These are phyloP conservation scores for Rutstroemia sp. DNA, from an alignment of 2,329 filamentous ascomycete species.

Conservation along the genomic window DNA sequence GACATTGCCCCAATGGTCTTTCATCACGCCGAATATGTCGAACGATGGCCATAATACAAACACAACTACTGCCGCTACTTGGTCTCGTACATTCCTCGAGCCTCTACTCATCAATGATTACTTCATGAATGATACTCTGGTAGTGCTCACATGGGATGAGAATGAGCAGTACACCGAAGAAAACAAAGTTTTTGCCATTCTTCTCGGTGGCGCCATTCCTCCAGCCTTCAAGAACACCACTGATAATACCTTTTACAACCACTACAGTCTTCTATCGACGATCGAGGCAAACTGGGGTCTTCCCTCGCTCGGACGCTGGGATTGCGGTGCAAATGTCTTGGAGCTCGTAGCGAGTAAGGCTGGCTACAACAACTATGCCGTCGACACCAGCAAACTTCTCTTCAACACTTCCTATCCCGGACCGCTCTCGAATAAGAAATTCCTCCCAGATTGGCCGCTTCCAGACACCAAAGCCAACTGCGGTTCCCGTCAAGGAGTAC, in stretches of 20 bases:
- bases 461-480: conserved; percentile 18
- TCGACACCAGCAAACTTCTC: conserved; percentile 31
- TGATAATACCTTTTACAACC: conserved; percentile 41
- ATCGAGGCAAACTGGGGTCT: conserved; percentile 35
- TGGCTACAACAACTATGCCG: conserved; percentile 15
- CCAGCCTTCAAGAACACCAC: conserved; percentile 38
- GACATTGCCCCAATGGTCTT: conserved; percentile 55
- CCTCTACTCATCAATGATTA: conserved; percentile 42
- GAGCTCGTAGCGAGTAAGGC: conserved; percentile 21
- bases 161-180: conserved; percentile 41
- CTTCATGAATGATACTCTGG: conserved; percentile 45
- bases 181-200: conserved; percentile 45
- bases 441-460: conserved; percentile 16
- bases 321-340: conserved; percentile 29
- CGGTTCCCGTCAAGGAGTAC: conserved; percentile 12
- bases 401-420: conserved; percentile 38
- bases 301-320: conserved; percentile 35
- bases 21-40: conserved; percentile 56
- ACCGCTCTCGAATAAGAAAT: conserved; percentile 23
- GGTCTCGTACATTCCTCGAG: conserved; percentile 43
- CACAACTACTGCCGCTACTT: conserved; percentile 40
- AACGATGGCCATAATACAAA: conserved; percentile 54
- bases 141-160: conserved; percentile 51
- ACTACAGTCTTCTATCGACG: conserved; percentile 34
- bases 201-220: conserved; percentile 47